Percentiles rank a stretch among this genome's conserved stretches.
Conservation (phyloP, 225 moss, liverwort and hornwort genomes). For the Polytrichum commune region DNA sequence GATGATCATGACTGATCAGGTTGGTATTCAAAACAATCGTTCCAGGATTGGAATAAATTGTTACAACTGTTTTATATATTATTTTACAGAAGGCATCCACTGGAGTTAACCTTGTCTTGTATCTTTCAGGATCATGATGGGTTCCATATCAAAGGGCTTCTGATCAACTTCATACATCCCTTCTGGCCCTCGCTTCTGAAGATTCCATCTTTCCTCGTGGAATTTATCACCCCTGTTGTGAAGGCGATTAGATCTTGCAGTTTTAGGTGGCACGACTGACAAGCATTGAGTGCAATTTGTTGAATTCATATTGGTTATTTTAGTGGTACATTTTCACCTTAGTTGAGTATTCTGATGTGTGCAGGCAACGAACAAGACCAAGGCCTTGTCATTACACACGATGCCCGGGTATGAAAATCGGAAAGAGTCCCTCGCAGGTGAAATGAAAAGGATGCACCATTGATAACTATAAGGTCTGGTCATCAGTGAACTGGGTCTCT, state of each 20-base stretch:
- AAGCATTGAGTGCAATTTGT: too few relatives aligned
- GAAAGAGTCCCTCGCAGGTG: conserved; percentile 72
- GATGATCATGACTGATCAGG: conserved; percentile 99
- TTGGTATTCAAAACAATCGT: background rate
- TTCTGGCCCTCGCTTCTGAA: conserved; percentile 96
- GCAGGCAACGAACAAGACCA: conserved; percentile 76
- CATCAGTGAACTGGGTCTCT: background rate
- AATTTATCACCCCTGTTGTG: conserved; percentile 96
- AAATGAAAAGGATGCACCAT: conserved; percentile 85
- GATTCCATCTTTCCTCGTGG: conserved; percentile 75
- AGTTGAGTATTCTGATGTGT: background rate
- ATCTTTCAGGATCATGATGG: conserved; percentile 85
- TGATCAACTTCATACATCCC: conserved; percentile 96
- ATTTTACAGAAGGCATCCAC: too few relatives aligned
- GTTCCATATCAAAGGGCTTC: conserved; percentile 90
- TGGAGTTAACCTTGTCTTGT: background rate
- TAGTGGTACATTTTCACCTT: too few relatives aligned
- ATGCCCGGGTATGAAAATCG: conserved; percentile 93
- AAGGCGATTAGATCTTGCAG: conserved; percentile 45
- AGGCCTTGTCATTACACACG: conserved; percentile 79
- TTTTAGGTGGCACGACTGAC: background rate
- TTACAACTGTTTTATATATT: too few relatives aligned
- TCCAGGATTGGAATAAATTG: too few relatives aligned
- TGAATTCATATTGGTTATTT: too few relatives aligned
- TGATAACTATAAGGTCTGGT: conserved; percentile 97